phyloP scores from a whole-genome alignment of 1,284 basidiomycete genomes.

The Omphalotus olearius region DNA sequence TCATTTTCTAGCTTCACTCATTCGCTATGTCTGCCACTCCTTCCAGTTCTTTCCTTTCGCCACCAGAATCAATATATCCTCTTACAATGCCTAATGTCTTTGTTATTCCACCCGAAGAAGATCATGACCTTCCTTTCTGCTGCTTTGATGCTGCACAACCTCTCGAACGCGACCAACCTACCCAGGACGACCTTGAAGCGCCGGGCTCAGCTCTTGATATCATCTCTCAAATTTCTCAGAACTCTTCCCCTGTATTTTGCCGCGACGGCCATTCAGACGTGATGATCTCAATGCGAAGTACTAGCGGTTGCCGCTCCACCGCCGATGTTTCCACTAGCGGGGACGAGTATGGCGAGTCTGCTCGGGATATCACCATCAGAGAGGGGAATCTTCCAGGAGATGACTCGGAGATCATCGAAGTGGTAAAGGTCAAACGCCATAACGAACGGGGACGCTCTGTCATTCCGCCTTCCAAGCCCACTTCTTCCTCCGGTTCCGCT shows the following conservation, averaged over 20 bases:
- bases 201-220: conserved; percentile 36
- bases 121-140: conserved; percentile 58
- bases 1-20: too few species aligned
- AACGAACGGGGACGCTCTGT: conserved; percentile 21
- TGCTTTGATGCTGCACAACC: conserved; percentile 55
- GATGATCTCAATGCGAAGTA: conserved; percentile 25
- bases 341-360: conserved; percentile 20
- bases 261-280: conserved; percentile 16
- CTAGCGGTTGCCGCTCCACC: conserved; percentile 22
- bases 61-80: conserved; percentile 5
- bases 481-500: conserved; percentile 16
- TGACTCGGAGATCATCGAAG: conserved; percentile 61
- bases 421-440: conserved; percentile 53
- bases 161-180: conserved; percentile 14
- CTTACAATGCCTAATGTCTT: conserved; percentile 54
- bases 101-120: conserved; percentile 69
- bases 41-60: conserved; percentile 6
- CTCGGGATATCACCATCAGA: conserved; percentile 22
- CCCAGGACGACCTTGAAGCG: conserved; percentile 34
- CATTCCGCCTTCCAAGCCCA: conserved; percentile 14
- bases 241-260: conserved; percentile 18
- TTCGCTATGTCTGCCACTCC: too few species aligned
- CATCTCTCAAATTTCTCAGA: conserved; percentile 12
- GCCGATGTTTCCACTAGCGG: conserved; percentile 26
- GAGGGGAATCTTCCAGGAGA: conserved; percentile 23